Conservation (phyloP, 352 stramenopile genomes). For the Pseudoperonospora humuli region DNA sequence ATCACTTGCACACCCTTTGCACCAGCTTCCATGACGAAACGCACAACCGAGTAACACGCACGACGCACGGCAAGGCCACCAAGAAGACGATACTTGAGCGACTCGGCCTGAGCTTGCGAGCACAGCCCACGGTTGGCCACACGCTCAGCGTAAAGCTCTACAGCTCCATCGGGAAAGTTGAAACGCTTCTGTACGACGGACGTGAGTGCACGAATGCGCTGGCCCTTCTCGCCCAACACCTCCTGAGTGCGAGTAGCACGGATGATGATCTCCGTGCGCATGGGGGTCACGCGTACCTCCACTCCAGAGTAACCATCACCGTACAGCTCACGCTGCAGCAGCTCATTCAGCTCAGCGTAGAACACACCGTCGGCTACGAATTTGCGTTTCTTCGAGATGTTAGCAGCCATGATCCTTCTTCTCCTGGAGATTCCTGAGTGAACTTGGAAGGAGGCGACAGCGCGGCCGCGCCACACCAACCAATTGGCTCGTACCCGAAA, state of each 20-base stretch:
- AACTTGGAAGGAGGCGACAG: no score
- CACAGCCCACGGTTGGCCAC: constrained; percentile 98
- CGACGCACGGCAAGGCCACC: constrained; percentile 96
- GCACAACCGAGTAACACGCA: constrained; percentile 98
- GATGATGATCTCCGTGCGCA: constrained; percentile 99
- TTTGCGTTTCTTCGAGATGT: constrained; percentile 99
- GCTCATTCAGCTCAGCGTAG: constrained; percentile 99
- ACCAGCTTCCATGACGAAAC: constrained; percentile 99
- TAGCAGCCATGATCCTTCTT: constrained; percentile 65
- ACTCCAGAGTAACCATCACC: constrained; percentile 98
- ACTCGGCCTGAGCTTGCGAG: constrained; percentile 98
- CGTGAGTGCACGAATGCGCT: constrained; percentile 98
- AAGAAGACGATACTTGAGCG: constrained; percentile 99
- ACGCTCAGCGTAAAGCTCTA: constrained; percentile 98
- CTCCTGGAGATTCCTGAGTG: constrained; percentile 26
- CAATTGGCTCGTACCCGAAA: no score
- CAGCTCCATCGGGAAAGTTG: constrained; percentile 90
- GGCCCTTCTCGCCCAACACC: constrained; percentile 98
- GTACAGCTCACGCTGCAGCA: constrained; percentile 96
- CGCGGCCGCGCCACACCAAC: no score
- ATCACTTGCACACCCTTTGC: constrained; percentile 99
- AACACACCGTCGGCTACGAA: constrained; percentile 99
- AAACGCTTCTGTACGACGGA: constrained; percentile 99
- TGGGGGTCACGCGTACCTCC: constrained; percentile 97
- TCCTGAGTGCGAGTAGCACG: constrained; percentile 98